phyloP scores from a whole-genome alignment of 768 basidiomycete genomes.

The Suillus lakei region DNA sequence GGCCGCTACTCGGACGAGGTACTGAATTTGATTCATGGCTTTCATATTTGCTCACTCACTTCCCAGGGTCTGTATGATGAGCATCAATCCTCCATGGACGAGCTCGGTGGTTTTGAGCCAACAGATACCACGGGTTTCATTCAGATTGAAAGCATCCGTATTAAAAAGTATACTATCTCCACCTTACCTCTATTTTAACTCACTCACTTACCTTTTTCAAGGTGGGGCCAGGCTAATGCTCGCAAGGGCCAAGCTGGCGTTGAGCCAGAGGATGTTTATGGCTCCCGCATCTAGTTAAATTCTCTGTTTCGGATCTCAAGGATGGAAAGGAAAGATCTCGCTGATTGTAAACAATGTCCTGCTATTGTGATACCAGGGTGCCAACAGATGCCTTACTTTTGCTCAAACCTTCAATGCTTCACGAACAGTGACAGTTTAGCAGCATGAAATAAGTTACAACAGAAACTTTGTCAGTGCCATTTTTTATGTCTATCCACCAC shows the following conservation, averaged over 20 bases:
- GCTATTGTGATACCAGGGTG: background rate
- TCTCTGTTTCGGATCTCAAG: background rate
- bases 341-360: background rate
- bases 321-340: background rate
- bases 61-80: slow-evolving; percentile 91
- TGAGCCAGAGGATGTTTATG: slow-evolving; percentile 50
- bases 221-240: slow-evolving; percentile 86
- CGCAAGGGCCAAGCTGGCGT: slow-evolving; percentile 86
- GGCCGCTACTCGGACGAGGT: slow-evolving; percentile 90
- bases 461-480: too few relatives aligned
- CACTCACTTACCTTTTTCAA: slow-evolving; percentile 30
- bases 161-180: slow-evolving; percentile 80
- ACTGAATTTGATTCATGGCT: slow-evolving; percentile 21
- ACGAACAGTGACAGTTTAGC: too few relatives aligned
- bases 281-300: background rate
- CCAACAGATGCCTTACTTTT: too few relatives aligned
- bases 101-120: slow-evolving; percentile 97
- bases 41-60: slow-evolving; percentile 4
- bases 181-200: background rate
- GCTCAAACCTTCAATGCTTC: too few relatives aligned
- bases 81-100: slow-evolving; percentile 96
- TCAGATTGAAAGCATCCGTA: slow-evolving; percentile 95
- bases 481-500: too few relatives aligned
- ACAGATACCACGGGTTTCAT: slow-evolving; percentile 87
- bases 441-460: too few relatives aligned